Conservation (phyloP, 2,329 filamentous ascomycete species). For the Arthrobotrys sinensis region DNA sequence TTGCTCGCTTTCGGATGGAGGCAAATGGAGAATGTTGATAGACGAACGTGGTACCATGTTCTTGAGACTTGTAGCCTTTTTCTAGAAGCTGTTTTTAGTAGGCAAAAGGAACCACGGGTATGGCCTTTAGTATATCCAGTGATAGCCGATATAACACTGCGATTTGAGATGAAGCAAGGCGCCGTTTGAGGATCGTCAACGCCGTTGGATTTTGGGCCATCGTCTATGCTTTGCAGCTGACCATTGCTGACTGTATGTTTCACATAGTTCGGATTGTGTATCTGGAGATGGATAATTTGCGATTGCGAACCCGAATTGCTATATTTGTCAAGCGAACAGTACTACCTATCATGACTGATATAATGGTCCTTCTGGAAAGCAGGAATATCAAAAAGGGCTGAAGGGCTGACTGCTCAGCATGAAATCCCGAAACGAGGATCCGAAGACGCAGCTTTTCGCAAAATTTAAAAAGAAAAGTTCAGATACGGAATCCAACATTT, state of each 20-base stretch:
- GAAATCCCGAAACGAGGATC: constrained; percentile 45
- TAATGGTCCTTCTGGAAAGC: constrained; percentile 22
- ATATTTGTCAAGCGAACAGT: constrained; percentile 57
- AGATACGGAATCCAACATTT: constrained; percentile 36
- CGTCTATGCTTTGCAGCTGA: constrained; percentile 15
- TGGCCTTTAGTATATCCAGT: constrained; percentile 8
- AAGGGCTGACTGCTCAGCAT: constrained; percentile 49
- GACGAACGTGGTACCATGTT: constrained; percentile 51
- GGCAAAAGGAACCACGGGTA: constrained; percentile 15
- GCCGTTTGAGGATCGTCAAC: constrained; percentile 17
- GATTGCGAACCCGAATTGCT: constrained; percentile 50
- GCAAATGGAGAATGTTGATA: constrained; percentile 42
- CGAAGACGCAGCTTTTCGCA: constrained; percentile 45
- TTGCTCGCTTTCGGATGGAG: constrained; percentile 57
- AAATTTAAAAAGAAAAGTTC: constrained; percentile 32
- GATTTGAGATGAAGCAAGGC: constrained; percentile 40
- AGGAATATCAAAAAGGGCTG: constrained; percentile 47
- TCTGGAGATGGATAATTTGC: constrained; percentile 58
- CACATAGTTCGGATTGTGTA: constrained; percentile 34
- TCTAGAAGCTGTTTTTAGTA: constrained; percentile 56
- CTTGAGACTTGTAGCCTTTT: constrained; percentile 36
- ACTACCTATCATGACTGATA: constrained; percentile 32
- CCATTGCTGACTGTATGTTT: constrained; percentile 52
- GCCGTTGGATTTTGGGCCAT: constrained; percentile 1
- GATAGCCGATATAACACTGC: constrained; percentile 27